Evolutionary conservation across 257 asterid species (phyloP), one percentile per base, ranked within the genome.

Genomic region (Coffea canephora): DNA sequence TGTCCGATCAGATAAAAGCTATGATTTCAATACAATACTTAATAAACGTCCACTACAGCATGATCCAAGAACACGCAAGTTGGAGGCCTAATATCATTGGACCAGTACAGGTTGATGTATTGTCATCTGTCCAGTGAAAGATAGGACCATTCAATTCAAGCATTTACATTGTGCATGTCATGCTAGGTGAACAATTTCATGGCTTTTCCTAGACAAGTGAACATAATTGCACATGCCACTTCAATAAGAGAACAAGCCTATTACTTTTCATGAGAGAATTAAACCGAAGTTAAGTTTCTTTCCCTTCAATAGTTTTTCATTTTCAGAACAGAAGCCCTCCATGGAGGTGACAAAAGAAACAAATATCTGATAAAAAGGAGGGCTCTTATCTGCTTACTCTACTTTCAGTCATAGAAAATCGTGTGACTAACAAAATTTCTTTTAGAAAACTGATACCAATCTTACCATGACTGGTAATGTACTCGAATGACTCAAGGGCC

Each of bases 401-500:
- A 66, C 49, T 34, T 70, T 69, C 71, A n/a, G 25, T 57, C 23
- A 8, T 12, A 64, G 36, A 73, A 68, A n/a, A 79, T 25, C 8
- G 19, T 52, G 39, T 36, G 54, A 8, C 66, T 36, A 36, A 39
- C 11, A 14, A 34, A n/a, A 27, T 41, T 48, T 77, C 73, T 41
- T 4, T 10, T 8, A 36, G 36, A 75, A 76, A 6, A 76, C 0
- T 45, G 62, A 80, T 6, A 82, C 45, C 69, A 78, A 80, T 31
- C 92, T 90, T 86, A 95, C 99, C 99, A 73, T 87, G 90, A 57
- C 79, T 91, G 36, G 97, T 95, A 82, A 93, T 93, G 87, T 92
- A 93, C 81, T 93, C 92, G 52, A 95, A 95, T 57, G 98, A 91
- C 85, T 95, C 99, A 41, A 93, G 92, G 83, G 98, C 99, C 85